These are phyloP conservation scores for Xerocomus nothofagi DNA, from an alignment of 1,284 basidiomycete genomes.

Conservation along the genomic window DNA sequence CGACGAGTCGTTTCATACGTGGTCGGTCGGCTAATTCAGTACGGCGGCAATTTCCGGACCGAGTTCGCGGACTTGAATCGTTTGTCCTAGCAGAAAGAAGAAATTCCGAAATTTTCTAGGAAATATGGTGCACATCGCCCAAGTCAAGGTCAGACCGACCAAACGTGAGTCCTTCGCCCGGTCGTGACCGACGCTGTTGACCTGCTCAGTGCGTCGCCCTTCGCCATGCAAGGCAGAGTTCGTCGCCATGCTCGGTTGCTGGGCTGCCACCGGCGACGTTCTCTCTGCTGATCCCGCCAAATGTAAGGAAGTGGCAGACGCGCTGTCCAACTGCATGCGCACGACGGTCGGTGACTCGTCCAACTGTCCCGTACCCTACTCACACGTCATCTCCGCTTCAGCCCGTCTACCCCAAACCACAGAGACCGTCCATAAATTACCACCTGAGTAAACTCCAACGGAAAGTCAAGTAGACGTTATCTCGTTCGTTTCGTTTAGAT, in stretches of 20 bases:
- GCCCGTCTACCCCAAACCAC: conserved; percentile 64
- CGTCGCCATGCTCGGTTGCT: conserved; percentile 84
- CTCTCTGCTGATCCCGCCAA: conserved; percentile 47
- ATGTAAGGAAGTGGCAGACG: conserved; percentile 69
- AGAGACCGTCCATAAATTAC: conserved; percentile 79
- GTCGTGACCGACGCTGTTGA: not conserved
- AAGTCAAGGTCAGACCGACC: conserved; percentile 77
- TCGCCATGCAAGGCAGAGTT: conserved; percentile 56
- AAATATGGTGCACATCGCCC: conserved; percentile 71
- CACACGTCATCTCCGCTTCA: conserved; percentile 25
- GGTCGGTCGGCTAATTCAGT: conserved; percentile 1
- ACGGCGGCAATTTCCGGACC: conserved; percentile 15
- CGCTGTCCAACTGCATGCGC: conserved; percentile 84
- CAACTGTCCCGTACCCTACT: not conserved
- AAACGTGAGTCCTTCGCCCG: conserved; percentile 55
- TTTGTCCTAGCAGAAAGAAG: no score
- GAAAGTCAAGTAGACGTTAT: conserved; percentile 55
- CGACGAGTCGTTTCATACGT: conserved; percentile 8
- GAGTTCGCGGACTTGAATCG: conserved; percentile 9
- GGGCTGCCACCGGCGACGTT: conserved; percentile 81
- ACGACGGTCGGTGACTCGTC: conserved; percentile 61
- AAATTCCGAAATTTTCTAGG: no score
- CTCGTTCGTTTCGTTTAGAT: conserved; percentile 21
- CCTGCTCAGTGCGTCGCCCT: conserved; percentile 20
- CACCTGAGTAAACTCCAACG: conserved; percentile 78